Evolutionary conservation across 129 eudicot genomes (phyloP).

Genomic region (Rutidosis leptorrhynchoides): DNA sequence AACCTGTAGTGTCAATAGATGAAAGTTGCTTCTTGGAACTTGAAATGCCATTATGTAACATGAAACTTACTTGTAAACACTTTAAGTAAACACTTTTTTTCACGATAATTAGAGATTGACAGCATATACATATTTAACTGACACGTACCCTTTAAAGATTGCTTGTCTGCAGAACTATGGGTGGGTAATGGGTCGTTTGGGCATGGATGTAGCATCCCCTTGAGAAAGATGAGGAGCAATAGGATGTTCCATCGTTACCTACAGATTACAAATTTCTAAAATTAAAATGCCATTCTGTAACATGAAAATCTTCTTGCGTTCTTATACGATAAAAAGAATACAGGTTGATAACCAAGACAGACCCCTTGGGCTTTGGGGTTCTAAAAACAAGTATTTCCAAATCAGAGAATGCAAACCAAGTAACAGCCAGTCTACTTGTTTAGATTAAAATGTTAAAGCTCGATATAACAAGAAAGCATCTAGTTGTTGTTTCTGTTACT

Average conservation of each 20-base stretch:
- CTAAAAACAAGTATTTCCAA: too few species aligned
- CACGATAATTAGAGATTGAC: background rate
- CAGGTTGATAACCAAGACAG: too few species aligned
- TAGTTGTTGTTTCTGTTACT: too few species aligned
- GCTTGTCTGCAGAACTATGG: conserved; percentile 55
- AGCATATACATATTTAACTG: conserved; percentile 6
- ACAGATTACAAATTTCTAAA: too few species aligned
- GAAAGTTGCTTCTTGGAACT: conserved; percentile 53
- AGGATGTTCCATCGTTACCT: conserved; percentile 62
- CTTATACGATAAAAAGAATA: too few species aligned
- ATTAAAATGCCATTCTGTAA: too few species aligned
- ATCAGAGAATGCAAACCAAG: too few species aligned
- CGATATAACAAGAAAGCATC: too few species aligned
- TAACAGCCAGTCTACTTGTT: too few species aligned
- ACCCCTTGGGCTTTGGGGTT: too few species aligned
- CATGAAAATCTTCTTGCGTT: too few species aligned
- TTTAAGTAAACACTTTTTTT: background rate
- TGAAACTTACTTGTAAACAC: conserved; percentile 13
- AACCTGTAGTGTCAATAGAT: conserved; percentile 56
- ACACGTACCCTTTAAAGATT: conserved; percentile 59
- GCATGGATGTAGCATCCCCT: conserved; percentile 39
- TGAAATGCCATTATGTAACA: conserved; percentile 52
- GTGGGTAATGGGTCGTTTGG: conserved; percentile 33
- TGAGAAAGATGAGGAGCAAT: conserved; percentile 36
- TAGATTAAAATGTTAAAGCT: too few species aligned